These are phyloP conservation scores for Tuber microsphaerosporum DNA, from an alignment of 495 filamentous ascomycete genomes.

Conservation along the genomic window DNA sequence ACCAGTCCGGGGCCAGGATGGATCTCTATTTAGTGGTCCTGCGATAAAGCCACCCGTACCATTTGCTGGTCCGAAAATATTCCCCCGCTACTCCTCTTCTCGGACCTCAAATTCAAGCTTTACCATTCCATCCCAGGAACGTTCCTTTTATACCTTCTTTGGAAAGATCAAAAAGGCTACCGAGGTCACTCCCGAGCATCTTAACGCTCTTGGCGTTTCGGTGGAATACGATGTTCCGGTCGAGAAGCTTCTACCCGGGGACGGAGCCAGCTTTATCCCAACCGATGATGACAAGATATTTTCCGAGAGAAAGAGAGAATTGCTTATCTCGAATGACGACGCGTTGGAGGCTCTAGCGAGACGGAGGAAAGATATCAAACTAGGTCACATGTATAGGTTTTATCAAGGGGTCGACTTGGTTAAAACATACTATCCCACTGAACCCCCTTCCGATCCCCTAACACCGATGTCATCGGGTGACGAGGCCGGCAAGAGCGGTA, in stretches of 20 bases:
- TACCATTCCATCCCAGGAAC: constrained; percentile 21
- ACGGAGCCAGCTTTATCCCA: constrained; percentile 27
- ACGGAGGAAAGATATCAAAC: constrained; percentile 33
- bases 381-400: constrained; percentile 41
- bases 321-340: constrained; percentile 33
- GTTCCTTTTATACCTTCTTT: constrained; percentile 37
- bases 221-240: constrained; percentile 40
- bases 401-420: constrained; percentile 38
- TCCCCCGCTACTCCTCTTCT: constrained; percentile 34
- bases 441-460: constrained; percentile 7
- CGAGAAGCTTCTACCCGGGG: constrained; percentile 29
- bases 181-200: constrained; percentile 37
- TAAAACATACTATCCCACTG: constrained; percentile 29
- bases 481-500: constrained; percentile 28
- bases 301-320: constrained; percentile 30
- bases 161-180: constrained; percentile 38
- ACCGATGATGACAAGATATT: constrained; percentile 36
- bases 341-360: constrained; percentile 35
- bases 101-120: constrained; percentile 31
- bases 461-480: constrained; percentile 5
- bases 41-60: constrained; percentile 18
- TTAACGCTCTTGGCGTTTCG: constrained; percentile 36
- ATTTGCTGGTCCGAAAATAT: constrained; percentile 29
- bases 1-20: constrained; percentile 10
- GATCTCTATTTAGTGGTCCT: not conserved